These are phyloP conservation scores for Lactarius trivialis DNA, from an alignment of 768 basidiomycete species.

Conservation along the genomic window DNA sequence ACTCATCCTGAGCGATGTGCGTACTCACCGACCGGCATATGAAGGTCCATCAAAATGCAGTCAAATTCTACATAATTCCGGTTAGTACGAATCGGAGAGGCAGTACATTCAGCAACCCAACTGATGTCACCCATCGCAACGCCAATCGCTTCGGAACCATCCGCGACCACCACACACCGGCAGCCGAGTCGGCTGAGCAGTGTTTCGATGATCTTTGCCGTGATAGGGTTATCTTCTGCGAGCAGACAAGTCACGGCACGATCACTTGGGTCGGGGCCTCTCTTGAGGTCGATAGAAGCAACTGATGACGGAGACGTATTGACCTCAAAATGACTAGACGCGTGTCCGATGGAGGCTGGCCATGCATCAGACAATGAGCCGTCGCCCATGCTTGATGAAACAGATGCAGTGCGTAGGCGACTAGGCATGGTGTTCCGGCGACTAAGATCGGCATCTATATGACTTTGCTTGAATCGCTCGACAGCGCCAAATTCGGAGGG, in stretches of 20 bases:
- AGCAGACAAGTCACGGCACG: slow-evolving; percentile 89
- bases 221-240: slow-evolving; percentile 97
- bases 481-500: slow-evolving; percentile 86
- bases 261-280: slow-evolving; percentile 72
- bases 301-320: slow-evolving; percentile 78
- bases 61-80: slow-evolving; percentile 68
- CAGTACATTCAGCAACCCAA: slow-evolving; percentile 32
- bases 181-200: slow-evolving; percentile 90
- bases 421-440: slow-evolving; percentile 82
- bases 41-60: slow-evolving; percentile 90
- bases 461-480: slow-evolving; percentile 80
- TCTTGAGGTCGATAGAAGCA: slow-evolving; percentile 74
- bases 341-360: slow-evolving; percentile 50
- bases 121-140: slow-evolving; percentile 97
- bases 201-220: slow-evolving; percentile 95
- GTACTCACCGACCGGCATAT: slow-evolving; percentile 87
- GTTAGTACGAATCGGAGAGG: slow-evolving; percentile 12
- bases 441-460: slow-evolving; percentile 63
- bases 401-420: slow-evolving; percentile 78
- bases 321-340: slow-evolving; percentile 45
- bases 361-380: slow-evolving; percentile 73
- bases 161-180: slow-evolving; percentile 89
- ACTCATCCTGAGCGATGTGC: slow-evolving; percentile 18
- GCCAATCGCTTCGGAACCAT: slow-evolving; percentile 95
- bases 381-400: slow-evolving; percentile 70